Percentiles rank a stretch among this genome's conserved stretches.
Evolutionary conservation across 192 early-diverging fungal genomes (phyloP).

Genomic region (Backusella sp.): DNA sequence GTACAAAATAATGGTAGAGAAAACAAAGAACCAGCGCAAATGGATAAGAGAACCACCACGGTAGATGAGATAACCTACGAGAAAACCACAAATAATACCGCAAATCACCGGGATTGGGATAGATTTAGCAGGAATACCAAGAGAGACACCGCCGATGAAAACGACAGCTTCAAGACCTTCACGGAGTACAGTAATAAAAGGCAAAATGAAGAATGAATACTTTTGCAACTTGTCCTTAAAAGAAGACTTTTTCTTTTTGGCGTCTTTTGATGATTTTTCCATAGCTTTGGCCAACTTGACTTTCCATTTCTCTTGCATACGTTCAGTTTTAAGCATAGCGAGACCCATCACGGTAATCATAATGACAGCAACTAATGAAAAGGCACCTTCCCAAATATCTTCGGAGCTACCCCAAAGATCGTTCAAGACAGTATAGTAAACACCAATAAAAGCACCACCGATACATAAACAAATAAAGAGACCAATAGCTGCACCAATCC

Average conservation of each 20-base stretch:
- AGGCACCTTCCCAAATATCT: slow-evolving; percentile 84
- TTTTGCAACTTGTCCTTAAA: slow-evolving; percentile 25
- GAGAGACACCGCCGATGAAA: slow-evolving; percentile 77
- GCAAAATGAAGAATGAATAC: slow-evolving; percentile 78
- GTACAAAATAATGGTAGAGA: slow-evolving; percentile 70
- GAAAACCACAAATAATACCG: slow-evolving; percentile 64
- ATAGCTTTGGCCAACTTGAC: slow-evolving; percentile 35
- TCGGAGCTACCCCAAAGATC: slow-evolving; percentile 67
- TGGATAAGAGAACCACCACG: slow-evolving; percentile 63
- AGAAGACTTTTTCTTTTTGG: neutral
- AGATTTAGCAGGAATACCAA: slow-evolving; percentile 43
- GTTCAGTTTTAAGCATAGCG: slow-evolving; percentile 71
- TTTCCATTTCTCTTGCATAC: slow-evolving; percentile 74
- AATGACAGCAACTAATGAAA: slow-evolving; percentile 73
- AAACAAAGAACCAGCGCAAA: slow-evolving; percentile 78
- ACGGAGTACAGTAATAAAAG: slow-evolving; percentile 79
- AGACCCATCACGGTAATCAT: slow-evolving; percentile 84
- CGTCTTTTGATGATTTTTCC: slow-evolving; percentile 10
- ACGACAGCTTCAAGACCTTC: slow-evolving; percentile 90
- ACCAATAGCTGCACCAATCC: slow-evolving; percentile 73
- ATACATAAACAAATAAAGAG: slow-evolving; percentile 68
- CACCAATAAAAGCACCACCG: slow-evolving; percentile 73
- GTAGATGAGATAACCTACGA: slow-evolving; percentile 77
- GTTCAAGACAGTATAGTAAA: slow-evolving; percentile 65
- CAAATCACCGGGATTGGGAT: slow-evolving; percentile 80